Evolutionary conservation across 1,284 basidiomycete genomes (phyloP).

Genomic region (Porogramme epimiltina): DNA sequence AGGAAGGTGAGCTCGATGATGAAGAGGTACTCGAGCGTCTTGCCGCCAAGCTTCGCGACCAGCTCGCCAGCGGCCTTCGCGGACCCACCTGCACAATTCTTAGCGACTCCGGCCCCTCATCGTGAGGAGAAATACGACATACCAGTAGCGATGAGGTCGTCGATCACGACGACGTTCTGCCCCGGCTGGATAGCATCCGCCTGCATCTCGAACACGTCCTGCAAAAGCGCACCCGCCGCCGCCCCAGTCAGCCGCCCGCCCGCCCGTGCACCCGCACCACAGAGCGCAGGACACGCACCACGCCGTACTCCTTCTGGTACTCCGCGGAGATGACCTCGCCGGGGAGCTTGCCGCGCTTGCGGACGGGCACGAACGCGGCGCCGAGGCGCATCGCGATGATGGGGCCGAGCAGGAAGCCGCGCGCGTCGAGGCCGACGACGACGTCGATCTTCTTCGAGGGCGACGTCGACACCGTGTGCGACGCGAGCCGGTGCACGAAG

Average conservation of each 20-base stretch:
- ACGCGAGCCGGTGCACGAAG: slow-evolving; percentile 85
- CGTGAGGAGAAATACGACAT: slow-evolving; percentile 18
- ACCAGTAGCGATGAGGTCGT: slow-evolving; percentile 98
- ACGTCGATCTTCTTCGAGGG: slow-evolving; percentile 83
- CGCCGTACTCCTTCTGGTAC: slow-evolving; percentile 95
- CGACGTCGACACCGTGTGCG: slow-evolving; percentile 65
- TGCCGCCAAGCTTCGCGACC: slow-evolving; percentile 80
- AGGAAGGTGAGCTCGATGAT: slow-evolving; percentile 89
- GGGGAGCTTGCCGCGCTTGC: slow-evolving; percentile 94
- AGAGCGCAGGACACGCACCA: slow-evolving; percentile 39
- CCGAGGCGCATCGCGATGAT: slow-evolving; percentile 90
- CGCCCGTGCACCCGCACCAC: too few species aligned
- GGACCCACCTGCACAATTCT: slow-evolving; percentile 72
- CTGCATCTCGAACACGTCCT: slow-evolving; percentile 98
- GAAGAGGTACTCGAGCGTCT: slow-evolving; percentile 92
- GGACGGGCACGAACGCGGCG: slow-evolving; percentile 95
- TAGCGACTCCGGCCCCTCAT: background rate
- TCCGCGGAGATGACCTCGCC: slow-evolving; percentile 78
- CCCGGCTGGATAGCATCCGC: slow-evolving; percentile 81
- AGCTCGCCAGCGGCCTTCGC: slow-evolving; percentile 94
- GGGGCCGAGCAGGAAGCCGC: slow-evolving; percentile 96
- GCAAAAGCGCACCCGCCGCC: background rate
- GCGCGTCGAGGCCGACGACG: slow-evolving; percentile 93
- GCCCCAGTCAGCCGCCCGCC: too few species aligned
- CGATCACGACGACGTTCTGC: slow-evolving; percentile 87